phyloP scores from a whole-genome alignment of 352 stramenopile species.

The Phytophthora sansomeana region DNA sequence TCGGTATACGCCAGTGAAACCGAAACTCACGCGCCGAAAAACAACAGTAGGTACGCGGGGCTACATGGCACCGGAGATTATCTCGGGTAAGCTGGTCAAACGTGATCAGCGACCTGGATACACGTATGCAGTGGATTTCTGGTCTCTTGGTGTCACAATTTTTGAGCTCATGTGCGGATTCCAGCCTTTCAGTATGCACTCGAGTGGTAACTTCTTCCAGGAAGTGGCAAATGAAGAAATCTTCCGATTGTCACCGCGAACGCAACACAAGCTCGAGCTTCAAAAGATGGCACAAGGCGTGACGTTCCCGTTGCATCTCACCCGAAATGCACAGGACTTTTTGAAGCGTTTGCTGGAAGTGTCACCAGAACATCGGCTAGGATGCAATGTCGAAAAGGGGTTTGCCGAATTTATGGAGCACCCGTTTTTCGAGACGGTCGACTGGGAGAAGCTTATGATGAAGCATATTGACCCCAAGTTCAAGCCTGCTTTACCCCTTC shows the following conservation, averaged over 20 bases:
- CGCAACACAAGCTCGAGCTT: slow-evolving; percentile 82
- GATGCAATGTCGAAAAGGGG: slow-evolving; percentile 74
- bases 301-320: slow-evolving; percentile 66
- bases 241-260: slow-evolving; percentile 71
- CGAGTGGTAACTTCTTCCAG: slow-evolving; percentile 77
- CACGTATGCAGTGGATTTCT: slow-evolving; percentile 81
- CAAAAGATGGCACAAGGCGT: slow-evolving; percentile 83
- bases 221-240: slow-evolving; percentile 85
- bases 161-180: slow-evolving; percentile 92
- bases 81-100: slow-evolving; percentile 86
- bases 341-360: slow-evolving; percentile 86
- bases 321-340: slow-evolving; percentile 77
- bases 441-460: slow-evolving; percentile 90
- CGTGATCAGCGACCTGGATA: slow-evolving; percentile 82
- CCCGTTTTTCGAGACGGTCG: slow-evolving; percentile 86
- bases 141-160: slow-evolving; percentile 86
- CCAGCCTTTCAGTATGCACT: slow-evolving; percentile 82
- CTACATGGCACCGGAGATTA: slow-evolving; percentile 94
- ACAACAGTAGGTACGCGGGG: slow-evolving; percentile 89
- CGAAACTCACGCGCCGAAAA: slow-evolving; percentile 75
- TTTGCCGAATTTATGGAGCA: slow-evolving; percentile 91
- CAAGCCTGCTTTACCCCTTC: slow-evolving; percentile 66
- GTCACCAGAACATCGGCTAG: slow-evolving; percentile 73
- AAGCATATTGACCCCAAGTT: slow-evolving; percentile 89
- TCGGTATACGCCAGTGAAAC: slow-evolving; percentile 60